Evolutionary conservation across 805 yeast species (phyloP).

Genomic region (Torulaspora gathmanii): DNA sequence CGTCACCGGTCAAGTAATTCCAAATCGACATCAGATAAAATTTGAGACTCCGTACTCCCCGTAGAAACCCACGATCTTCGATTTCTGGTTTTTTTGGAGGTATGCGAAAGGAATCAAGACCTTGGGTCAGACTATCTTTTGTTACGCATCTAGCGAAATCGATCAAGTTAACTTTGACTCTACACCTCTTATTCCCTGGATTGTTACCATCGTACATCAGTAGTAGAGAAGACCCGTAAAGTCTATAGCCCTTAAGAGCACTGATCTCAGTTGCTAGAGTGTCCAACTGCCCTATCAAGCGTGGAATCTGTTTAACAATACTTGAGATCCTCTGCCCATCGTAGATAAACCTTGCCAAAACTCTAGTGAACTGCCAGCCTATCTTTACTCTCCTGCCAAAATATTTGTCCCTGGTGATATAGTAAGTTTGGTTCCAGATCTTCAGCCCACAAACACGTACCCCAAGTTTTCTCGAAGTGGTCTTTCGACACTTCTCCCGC

Average conservation of each 20-base stretch:
- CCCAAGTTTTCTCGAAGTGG: conserved; percentile 80
- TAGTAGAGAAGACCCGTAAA: conserved; percentile 86
- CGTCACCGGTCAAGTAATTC: conserved; percentile 45
- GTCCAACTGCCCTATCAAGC: conserved; percentile 53
- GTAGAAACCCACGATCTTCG: conserved; percentile 78
- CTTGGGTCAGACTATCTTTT: conserved; percentile 44
- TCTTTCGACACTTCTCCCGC: conserved; percentile 67
- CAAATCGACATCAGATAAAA: conserved; percentile 62
- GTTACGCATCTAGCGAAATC: conserved; percentile 95
- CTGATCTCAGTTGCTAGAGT: conserved; percentile 53
- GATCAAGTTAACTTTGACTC: conserved; percentile 62
- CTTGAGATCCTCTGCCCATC: conserved; percentile 62
- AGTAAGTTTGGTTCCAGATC: conserved; percentile 57
- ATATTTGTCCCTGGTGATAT: conserved; percentile 79
- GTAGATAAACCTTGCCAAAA: conserved; percentile 70
- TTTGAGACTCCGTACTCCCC: conserved; percentile 74
- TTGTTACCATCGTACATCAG: conserved; percentile 77
- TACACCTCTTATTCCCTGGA: conserved; percentile 20
- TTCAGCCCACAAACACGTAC: conserved; percentile 95
- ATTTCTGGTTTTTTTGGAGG: conserved; percentile 64
- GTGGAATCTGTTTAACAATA: conserved; percentile 62
- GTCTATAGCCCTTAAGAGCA: conserved; percentile 66
- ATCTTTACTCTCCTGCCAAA: conserved; percentile 74
- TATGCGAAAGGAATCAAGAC: conserved; percentile 44
- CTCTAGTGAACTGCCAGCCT: conserved; percentile 73